These are phyloP conservation scores for Circinella umbellata DNA, from an alignment of 371 early-diverging fungal genomes.

Conservation along the genomic window DNA sequence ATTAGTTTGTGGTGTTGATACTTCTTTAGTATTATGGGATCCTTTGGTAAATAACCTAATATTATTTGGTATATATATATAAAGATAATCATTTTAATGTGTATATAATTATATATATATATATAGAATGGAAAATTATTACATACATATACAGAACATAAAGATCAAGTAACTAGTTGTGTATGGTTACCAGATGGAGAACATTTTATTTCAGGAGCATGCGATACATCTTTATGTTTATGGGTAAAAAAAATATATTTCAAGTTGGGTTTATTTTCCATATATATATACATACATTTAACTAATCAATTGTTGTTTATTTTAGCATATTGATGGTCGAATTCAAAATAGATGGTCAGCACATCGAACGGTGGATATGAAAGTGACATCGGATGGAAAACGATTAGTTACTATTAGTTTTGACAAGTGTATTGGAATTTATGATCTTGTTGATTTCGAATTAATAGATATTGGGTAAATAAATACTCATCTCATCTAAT, in stretches of 20 bases:
- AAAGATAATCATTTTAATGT: too few relatives aligned
- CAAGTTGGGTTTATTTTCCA: too few relatives aligned
- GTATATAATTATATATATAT: neutral
- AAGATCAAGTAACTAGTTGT: constrained; percentile 79
- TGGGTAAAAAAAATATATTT: constrained; percentile 57
- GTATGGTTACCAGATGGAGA: constrained; percentile 82
- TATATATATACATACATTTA: too few relatives aligned
- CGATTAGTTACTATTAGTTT: constrained; percentile 75
- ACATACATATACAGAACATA: constrained; percentile 61
- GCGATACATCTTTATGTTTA: constrained; percentile 76
- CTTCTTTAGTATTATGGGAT: constrained; percentile 82
- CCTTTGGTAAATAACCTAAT: constrained; percentile 56
- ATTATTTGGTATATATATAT: too few relatives aligned
- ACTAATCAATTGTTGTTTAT: too few relatives aligned
- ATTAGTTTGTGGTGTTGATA: constrained; percentile 84
- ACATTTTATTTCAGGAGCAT: constrained; percentile 79
- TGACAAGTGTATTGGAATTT: constrained; percentile 75
- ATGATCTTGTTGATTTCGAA: constrained; percentile 62
- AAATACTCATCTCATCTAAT: neutral
- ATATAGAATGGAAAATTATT: constrained; percentile 59
- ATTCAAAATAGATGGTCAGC: constrained; percentile 70
- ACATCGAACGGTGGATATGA: constrained; percentile 85
- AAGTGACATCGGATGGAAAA: constrained; percentile 74
- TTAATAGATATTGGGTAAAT: constrained; percentile 53
- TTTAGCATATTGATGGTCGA: constrained; percentile 60